Evolutionary conservation across 768 basidiomycete species (phyloP).

Genomic region (Lactifluus volemus): DNA sequence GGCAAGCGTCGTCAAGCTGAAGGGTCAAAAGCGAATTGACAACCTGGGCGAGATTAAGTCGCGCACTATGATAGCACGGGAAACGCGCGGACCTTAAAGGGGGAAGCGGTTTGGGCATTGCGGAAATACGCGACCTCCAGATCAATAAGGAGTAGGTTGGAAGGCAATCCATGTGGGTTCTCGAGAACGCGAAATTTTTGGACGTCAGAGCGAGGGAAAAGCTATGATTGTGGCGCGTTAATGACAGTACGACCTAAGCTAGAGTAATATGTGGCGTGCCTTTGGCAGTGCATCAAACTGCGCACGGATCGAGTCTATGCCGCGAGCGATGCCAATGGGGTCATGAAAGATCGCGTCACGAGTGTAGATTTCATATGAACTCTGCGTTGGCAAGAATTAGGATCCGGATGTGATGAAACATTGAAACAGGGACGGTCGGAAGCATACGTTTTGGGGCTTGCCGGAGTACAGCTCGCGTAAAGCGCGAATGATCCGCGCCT

Average conservation of each 20-base stretch:
- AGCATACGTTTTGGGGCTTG: slow-evolving; percentile 1
- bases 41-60: slow-evolving; percentile 18
- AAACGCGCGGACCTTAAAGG: slow-evolving; percentile 31
- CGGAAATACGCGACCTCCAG: slow-evolving; percentile 41
- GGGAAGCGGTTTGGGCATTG: slow-evolving; percentile 29
- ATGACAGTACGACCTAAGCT: neutral
- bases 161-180: slow-evolving; percentile 31
- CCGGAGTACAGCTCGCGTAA: slow-evolving; percentile 32
- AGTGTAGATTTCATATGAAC: slow-evolving; percentile 36
- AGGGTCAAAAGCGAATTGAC: slow-evolving; percentile 37
- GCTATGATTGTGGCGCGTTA: slow-evolving; percentile 21
- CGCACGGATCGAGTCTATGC: slow-evolving; percentile 31
- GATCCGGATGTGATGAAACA: neutral
- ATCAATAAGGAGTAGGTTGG: slow-evolving; percentile 36
- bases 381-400: slow-evolving; percentile 21
- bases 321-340: slow-evolving; percentile 37
- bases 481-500: slow-evolving; percentile 29
- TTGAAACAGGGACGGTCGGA: slow-evolving; percentile 12
- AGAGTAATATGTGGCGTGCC: slow-evolving; percentile 21
- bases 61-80: no score
- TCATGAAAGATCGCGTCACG: slow-evolving; percentile 35
- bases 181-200: slow-evolving; percentile 34
- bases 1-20: slow-evolving; percentile 30
- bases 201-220: slow-evolving; percentile 37
- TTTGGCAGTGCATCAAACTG: slow-evolving; percentile 40